phyloP scores from a whole-genome alignment of 2,329 filamentous ascomycete species.

The Coccinonectria pachysandricola region DNA sequence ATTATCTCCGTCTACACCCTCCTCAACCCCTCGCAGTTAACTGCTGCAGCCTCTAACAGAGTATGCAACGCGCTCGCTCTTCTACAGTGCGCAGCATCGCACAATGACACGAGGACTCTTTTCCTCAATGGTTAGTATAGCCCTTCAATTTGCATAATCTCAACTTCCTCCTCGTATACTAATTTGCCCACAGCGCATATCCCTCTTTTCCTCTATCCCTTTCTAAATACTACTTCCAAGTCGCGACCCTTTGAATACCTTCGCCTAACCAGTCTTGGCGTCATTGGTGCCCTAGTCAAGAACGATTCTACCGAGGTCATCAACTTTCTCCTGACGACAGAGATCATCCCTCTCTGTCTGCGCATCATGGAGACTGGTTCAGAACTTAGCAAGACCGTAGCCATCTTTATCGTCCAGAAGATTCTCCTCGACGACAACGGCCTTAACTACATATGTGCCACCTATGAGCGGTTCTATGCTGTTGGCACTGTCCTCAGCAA shows the following conservation, averaged over 20 bases:
- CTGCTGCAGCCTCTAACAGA: constrained; percentile 90
- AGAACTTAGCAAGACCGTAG: constrained; percentile 96
- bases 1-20: constrained; percentile 98
- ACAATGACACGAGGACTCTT: constrained; percentile 88
- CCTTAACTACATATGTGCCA: constrained; percentile 95
- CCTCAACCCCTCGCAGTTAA: constrained; percentile 92
- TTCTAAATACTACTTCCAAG: constrained; percentile 97
- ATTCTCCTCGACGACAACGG: constrained; percentile 95
- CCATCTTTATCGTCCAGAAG: constrained; percentile 99
- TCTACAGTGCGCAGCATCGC: constrained; percentile 91
- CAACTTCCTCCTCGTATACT: constrained; percentile 7
- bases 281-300: constrained; percentile 95
- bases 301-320: constrained; percentile 98
- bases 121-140: constrained; percentile 72
- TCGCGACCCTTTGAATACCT: constrained; percentile 96
- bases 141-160: neutral
- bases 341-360: constrained; percentile 95
- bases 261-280: constrained; percentile 86
- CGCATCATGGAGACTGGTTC: constrained; percentile 99
- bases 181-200: constrained; percentile 70
- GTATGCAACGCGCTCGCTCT: constrained; percentile 96
- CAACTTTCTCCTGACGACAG: constrained; percentile 95
- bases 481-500: constrained; percentile 96
- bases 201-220: constrained; percentile 93
- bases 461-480: constrained; percentile 96